Base-by-base conservation (phyloP, 1,284 basidiomycete species). In the Exsudoporus floridanus region DNA sequence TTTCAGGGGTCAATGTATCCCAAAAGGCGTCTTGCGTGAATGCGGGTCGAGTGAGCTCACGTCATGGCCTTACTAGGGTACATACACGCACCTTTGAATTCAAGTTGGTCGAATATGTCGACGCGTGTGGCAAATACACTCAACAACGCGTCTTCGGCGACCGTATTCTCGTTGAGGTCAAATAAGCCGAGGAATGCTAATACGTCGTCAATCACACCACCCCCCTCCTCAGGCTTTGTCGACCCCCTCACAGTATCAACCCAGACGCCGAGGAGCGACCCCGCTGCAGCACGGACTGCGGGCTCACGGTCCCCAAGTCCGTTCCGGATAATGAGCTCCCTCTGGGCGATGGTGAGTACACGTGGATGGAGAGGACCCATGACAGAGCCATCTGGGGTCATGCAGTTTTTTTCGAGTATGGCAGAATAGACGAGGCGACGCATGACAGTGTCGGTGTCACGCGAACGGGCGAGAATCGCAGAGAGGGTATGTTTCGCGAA, bases 291-390 rank as follows among this genome's bases (percentile, higher is more conserved):
- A 36, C 88, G 78, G 6, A 98, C 94, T n/a, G 72, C 77, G 0
- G 84, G 81, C 59, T 97, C 94, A 43, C 95, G 79, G 70, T 98
- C 96, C 0, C 92, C 90, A 4, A 98, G 77, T 0, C 95, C 95
- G 58, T 90, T 85, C 40, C 84, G 82, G 14, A 94, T 82, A 21
- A 92, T 77, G 49, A 84, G 75, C 64, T 94, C 90, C 21, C 93
- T 81, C 68, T 94, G 90, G 0, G 83, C 77, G 21, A 92, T 87
- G 0, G 81, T 82, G 31, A 94, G 75, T 9, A 81, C 79, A 10
- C 84, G 79, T 3, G 90, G 87, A 60, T 88, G 83, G 2, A 81
- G 82, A 0, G 86, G 71, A 39, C 84, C 82, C 6, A 79, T 72
- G 18, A 75, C 67, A 8, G 56, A 50, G 7, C 49, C 46, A 16